Percentiles rank a stretch among this genome's conserved stretches.
phyloP scores from a whole-genome alignment of 495 filamentous ascomycete genomes.

The Neurospora terricola region DNA sequence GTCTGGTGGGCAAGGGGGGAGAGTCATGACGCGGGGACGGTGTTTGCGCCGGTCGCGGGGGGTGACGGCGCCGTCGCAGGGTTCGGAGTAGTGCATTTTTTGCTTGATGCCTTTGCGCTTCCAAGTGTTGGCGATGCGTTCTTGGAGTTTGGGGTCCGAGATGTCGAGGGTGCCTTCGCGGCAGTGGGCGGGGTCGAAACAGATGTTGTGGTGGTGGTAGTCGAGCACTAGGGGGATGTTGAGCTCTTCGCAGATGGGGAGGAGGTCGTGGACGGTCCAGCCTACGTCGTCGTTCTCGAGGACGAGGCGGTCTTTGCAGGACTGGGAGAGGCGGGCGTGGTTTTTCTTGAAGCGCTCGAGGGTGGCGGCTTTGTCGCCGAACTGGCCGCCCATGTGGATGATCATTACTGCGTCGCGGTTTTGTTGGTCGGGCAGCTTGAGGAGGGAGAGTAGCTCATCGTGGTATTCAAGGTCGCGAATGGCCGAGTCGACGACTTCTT shows the following conservation, averaged over 20 bases:
- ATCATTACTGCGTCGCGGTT: conserved; percentile 91
- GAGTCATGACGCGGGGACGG: conserved; percentile 58
- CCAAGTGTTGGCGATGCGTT: conserved; percentile 76
- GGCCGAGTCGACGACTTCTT: conserved; percentile 63
- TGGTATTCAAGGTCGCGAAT: conserved; percentile 85
- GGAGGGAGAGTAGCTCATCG: conserved; percentile 70
- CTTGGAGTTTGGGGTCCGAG: conserved; percentile 45
- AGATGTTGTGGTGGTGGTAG: conserved; percentile 92
- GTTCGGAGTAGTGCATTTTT: conserved; percentile 96
- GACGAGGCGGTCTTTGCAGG: conserved; percentile 72
- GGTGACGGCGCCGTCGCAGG: conserved; percentile 63
- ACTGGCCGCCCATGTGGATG: conserved; percentile 86
- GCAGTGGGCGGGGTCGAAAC: conserved; percentile 61
- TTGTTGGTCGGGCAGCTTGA: conserved; percentile 68
- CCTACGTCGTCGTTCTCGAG: conserved; percentile 90
- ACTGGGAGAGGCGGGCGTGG: conserved; percentile 50
- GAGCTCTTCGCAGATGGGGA: conserved; percentile 86
- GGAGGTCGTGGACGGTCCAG: conserved; percentile 83
- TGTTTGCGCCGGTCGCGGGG: conserved; percentile 71
- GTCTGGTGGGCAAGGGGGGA: conserved; percentile 70
- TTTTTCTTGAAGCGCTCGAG: conserved; percentile 74
- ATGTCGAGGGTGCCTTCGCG: conserved; percentile 86
- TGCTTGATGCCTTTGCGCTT: conserved; percentile 74
- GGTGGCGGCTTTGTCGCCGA: conserved; percentile 78
- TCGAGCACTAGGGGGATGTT: conserved; percentile 90